These are phyloP conservation scores for Rhynchospora tenuis DNA, from an alignment of 176 grass and related monocot genomes.

Conservation along the genomic window DNA sequence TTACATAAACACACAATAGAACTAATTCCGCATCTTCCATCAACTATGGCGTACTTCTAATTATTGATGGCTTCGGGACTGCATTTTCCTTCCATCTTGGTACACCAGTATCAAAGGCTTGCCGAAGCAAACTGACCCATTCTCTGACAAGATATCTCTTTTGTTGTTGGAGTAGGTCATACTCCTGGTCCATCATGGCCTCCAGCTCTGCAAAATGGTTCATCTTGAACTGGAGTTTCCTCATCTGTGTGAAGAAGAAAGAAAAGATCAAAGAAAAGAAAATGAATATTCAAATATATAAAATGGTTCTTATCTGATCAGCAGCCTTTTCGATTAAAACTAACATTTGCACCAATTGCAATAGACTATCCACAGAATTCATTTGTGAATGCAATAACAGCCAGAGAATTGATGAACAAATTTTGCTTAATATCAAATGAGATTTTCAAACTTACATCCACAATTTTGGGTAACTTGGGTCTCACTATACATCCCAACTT, in stretches of 20 bases:
- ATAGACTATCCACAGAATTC: not conserved
- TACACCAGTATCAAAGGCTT: constrained; percentile 48
- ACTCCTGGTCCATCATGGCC: constrained; percentile 70
- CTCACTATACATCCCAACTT: not conserved
- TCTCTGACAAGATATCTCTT: constrained; percentile 60
- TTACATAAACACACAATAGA: constrained; percentile 7
- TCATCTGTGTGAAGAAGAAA: constrained; percentile 43
- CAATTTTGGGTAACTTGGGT: not conserved
- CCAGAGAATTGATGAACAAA: not conserved
- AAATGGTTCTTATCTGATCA: not conserved
- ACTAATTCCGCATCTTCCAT: not conserved
- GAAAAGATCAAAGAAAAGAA: not conserved
- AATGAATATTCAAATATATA: not conserved
- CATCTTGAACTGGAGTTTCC: constrained; percentile 84
- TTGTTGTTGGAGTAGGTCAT: constrained; percentile 44
- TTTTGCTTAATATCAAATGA: not conserved
- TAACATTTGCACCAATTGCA: not conserved
- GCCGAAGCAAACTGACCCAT: constrained; percentile 53
- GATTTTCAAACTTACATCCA: not conserved
- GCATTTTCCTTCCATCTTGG: constrained; percentile 62
- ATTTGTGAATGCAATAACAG: not conserved
- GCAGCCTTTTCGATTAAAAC: not conserved
- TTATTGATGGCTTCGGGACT: constrained; percentile 34
- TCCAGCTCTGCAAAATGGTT: constrained; percentile 84
- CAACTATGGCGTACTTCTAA: constrained; percentile 5